A percentile compares a stretch with the other conserved stretches of the same genome.
phyloP scores from a whole-genome alignment of 805 yeast species.

The Pichia occidentalis region DNA sequence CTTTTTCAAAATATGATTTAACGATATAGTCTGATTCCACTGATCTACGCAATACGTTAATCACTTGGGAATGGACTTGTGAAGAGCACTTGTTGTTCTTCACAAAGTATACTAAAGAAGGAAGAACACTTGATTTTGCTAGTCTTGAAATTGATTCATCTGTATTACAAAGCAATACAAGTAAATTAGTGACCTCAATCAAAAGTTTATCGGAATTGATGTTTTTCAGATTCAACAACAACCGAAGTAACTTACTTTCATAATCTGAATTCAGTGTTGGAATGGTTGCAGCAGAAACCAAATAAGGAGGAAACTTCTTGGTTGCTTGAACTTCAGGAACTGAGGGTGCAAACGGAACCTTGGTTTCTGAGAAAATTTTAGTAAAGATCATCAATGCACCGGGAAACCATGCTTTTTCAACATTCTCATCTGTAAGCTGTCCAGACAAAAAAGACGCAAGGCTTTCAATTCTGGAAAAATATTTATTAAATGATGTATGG shows the following conservation, averaged over 20 bases:
- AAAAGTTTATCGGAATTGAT: constrained; percentile 36
- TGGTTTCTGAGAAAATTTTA: constrained; percentile 44
- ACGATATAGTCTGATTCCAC: constrained; percentile 56
- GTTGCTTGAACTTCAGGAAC: constrained; percentile 27
- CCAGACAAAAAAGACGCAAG: constrained; percentile 34
- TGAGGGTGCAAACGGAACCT: constrained; percentile 46
- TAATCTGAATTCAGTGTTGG: constrained; percentile 19
- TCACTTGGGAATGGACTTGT: constrained; percentile 40
- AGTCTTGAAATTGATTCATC: constrained; percentile 36
- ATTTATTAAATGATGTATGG: constrained; percentile 33
- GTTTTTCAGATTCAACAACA: constrained; percentile 35
- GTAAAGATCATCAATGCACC: constrained; percentile 51
- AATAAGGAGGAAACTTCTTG: constrained; percentile 8
- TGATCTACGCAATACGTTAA: constrained; percentile 57
- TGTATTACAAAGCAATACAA: constrained; percentile 25
- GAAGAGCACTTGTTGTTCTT: constrained; percentile 30
- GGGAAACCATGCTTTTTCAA: constrained; percentile 51
- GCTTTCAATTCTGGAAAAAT: constrained; percentile 30
- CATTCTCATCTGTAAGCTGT: constrained; percentile 32
- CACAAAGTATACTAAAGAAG: constrained; percentile 40
- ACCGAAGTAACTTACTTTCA: constrained; percentile 35
- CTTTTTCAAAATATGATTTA: constrained; percentile 42
- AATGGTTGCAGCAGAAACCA: constrained; percentile 16
- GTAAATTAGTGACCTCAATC: neutral
- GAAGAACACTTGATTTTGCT: constrained; percentile 41